These are phyloP conservation scores for Raphanus sativus DNA, from an alignment of 345 rosid species.

Conservation along the genomic window DNA sequence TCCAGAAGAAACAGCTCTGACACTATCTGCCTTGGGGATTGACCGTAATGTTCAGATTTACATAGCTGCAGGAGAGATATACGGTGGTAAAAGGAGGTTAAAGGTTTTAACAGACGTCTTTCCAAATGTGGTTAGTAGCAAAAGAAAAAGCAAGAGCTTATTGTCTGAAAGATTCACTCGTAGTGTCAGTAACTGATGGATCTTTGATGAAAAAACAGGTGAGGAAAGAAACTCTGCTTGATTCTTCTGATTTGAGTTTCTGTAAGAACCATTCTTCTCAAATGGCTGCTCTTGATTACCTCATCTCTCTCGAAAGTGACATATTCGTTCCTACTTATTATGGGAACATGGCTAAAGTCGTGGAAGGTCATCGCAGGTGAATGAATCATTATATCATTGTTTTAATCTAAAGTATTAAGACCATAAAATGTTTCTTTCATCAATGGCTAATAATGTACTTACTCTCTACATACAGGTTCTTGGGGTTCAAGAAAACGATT, in stretches of 20 bases:
- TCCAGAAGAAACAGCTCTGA: slow-evolving; percentile 85
- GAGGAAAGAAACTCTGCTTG: slow-evolving; percentile 75
- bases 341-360: slow-evolving; percentile 99
- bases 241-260: slow-evolving; percentile 64
- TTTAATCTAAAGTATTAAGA: too few relatives aligned
- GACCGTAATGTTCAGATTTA: slow-evolving; percentile 72
- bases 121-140: slow-evolving; percentile 65
- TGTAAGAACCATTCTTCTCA: slow-evolving; percentile 86
- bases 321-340: slow-evolving; percentile 93
- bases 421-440: neutral
- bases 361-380: slow-evolving; percentile 98
- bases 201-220: slow-evolving; percentile 48
- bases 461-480: slow-evolving; percentile 47
- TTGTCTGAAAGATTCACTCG: neutral
- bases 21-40: slow-evolving; percentile 68
- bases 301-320: slow-evolving; percentile 92
- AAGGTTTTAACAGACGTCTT: slow-evolving; percentile 63
- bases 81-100: slow-evolving; percentile 70
- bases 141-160: neutral
- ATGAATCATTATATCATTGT: neutral
- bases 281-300: slow-evolving; percentile 96
- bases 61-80: slow-evolving; percentile 89
- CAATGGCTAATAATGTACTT: slow-evolving; percentile 2
- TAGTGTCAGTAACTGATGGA: neutral
- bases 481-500: slow-evolving; percentile 89